phyloP scores from a whole-genome alignment of 2,329 filamentous ascomycete species.

The Xylaria digitata region DNA sequence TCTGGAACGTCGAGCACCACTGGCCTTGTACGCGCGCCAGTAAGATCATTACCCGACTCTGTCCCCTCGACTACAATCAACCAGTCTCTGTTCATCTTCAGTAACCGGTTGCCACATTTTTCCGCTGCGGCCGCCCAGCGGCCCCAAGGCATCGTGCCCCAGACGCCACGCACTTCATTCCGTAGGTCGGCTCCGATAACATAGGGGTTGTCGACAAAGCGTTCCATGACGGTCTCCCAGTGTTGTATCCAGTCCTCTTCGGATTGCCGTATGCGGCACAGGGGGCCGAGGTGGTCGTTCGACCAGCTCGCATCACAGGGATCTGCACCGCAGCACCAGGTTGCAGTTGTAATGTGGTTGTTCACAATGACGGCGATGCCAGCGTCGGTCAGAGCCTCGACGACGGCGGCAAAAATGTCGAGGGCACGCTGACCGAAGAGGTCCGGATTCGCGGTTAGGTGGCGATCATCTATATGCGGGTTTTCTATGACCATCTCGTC shows the following conservation, averaged over 20 bases:
- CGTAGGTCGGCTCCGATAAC: constrained; percentile 75
- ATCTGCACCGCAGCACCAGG: constrained; percentile 76
- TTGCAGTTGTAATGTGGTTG: constrained; percentile 76
- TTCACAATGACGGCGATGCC: constrained; percentile 75
- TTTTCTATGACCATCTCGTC: constrained; percentile 75
- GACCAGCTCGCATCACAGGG: constrained; percentile 75
- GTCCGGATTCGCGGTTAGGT: constrained; percentile 70
- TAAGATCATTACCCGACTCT: constrained; percentile 73
- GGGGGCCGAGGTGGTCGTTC: constrained; percentile 69
- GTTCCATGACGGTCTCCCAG: constrained; percentile 73
- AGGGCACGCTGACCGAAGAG: constrained; percentile 67
- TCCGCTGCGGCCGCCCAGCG: constrained; percentile 74
- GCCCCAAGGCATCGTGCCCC: constrained; percentile 75
- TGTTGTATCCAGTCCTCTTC: constrained; percentile 74
- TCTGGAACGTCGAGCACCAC: constrained; percentile 66
- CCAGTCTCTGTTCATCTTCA: constrained; percentile 71
- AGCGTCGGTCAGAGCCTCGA: constrained; percentile 68
- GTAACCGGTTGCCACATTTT: constrained; percentile 69
- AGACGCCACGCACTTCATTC: constrained; percentile 75
- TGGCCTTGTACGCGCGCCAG: constrained; percentile 65
- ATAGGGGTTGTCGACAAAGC: constrained; percentile 66
- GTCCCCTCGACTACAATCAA: constrained; percentile 76
- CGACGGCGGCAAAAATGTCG: constrained; percentile 70
- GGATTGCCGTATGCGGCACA: constrained; percentile 71
- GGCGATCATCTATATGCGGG: constrained; percentile 62